Evolutionary conservation across 169 alveolate genomes (phyloP).

Genomic region (Cryptosporidium canis): DNA sequence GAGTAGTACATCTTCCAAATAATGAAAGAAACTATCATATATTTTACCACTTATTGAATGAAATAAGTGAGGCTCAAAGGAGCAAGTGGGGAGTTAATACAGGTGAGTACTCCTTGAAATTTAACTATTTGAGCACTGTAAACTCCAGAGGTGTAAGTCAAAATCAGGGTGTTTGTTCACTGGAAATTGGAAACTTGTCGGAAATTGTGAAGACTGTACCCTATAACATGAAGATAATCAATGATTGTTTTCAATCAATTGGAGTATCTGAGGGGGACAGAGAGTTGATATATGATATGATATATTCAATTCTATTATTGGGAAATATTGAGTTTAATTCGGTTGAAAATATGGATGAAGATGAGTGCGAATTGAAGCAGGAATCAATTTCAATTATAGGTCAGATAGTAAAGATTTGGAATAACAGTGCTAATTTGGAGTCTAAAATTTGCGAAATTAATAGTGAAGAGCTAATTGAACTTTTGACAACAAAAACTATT

Average conservation of each 20-base stretch:
- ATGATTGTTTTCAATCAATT: conserved; percentile 54
- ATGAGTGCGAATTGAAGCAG: conserved; percentile 37
- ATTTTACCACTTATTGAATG: conserved; percentile 46
- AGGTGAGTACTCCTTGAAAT: background rate
- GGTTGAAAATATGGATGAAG: conserved; percentile 35
- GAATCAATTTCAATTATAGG: conserved; percentile 1
- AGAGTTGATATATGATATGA: conserved; percentile 39
- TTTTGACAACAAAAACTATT: conserved; percentile 77
- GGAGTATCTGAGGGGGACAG: background rate
- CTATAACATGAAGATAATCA: conserved; percentile 32
- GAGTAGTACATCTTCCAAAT: conserved; percentile 76
- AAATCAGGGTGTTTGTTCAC: background rate
- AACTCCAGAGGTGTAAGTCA: background rate
- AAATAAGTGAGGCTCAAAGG: conserved; percentile 18
- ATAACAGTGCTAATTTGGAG: background rate
- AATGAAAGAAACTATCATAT: conserved; percentile 76
- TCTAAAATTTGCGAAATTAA: background rate
- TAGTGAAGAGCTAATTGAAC: conserved; percentile 72
- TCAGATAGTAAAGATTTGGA: conserved; percentile 19
- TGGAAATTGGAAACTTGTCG: background rate
- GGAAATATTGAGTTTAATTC: conserved; percentile 51
- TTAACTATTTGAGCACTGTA: conserved; percentile 30
- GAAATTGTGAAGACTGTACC: conserved; percentile 21
- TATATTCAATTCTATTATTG: conserved; percentile 27
- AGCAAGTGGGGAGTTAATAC: background rate